These are phyloP conservation scores for Talaromyces borbonicus DNA, from an alignment of 495 filamentous ascomycete species.

Conservation along the genomic window DNA sequence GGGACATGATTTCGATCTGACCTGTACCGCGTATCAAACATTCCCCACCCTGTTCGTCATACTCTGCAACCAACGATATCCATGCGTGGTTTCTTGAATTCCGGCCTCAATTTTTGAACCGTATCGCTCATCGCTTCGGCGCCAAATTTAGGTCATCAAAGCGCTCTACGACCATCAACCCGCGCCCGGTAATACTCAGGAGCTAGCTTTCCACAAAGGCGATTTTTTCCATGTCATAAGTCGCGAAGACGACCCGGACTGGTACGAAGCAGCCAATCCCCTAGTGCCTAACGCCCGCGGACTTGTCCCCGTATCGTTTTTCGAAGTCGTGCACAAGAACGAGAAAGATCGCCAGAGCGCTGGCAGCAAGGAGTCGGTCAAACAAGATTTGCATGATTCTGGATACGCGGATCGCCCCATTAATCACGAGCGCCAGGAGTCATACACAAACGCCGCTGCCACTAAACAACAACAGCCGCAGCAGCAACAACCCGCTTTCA, in stretches of 20 bases:
- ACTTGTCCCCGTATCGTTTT: constrained; percentile 86
- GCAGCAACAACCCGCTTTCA: constrained; percentile 14
- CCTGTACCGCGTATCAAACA: too few relatives aligned
- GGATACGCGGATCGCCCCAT: constrained; percentile 61
- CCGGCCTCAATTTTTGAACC: too few relatives aligned
- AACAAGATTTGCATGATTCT: constrained; percentile 60
- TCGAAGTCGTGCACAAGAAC: constrained; percentile 82
- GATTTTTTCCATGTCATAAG: constrained; percentile 99
- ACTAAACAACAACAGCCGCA: too few relatives aligned
- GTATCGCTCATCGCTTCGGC: too few relatives aligned
- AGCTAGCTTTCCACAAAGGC: constrained; percentile 83
- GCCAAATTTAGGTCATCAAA: constrained; percentile 85
- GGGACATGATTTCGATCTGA: constrained; percentile 4
- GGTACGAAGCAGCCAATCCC: constrained; percentile 99
- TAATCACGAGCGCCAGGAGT: constrained; percentile 23
- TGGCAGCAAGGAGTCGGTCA: constrained; percentile 56
- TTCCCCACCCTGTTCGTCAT: too few relatives aligned
- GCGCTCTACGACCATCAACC: constrained; percentile 90
- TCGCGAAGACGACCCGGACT: constrained; percentile 85
- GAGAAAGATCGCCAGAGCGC: constrained; percentile 67
- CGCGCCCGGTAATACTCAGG: constrained; percentile 51
- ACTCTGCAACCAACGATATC: too few relatives aligned
- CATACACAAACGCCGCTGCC: constrained; percentile 22
- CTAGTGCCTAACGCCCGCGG: constrained; percentile 78
- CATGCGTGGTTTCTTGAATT: too few relatives aligned